Conservation (phyloP, 257 asterid genomes). For the Cinchona pubescens region DNA sequence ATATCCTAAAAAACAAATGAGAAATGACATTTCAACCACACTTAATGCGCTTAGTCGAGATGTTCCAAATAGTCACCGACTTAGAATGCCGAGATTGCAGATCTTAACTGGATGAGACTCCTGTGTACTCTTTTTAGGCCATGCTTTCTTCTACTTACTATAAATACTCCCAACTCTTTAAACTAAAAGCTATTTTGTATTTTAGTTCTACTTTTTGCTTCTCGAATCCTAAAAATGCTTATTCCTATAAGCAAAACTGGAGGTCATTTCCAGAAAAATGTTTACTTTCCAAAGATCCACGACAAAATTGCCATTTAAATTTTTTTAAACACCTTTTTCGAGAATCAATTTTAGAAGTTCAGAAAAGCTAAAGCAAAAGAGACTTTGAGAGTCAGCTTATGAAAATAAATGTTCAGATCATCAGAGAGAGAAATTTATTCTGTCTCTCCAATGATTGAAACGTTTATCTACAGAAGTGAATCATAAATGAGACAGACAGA, state of each 20-base stretch:
- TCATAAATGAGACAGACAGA: neutral
- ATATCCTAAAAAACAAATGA: neutral
- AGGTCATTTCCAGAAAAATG: neutral
- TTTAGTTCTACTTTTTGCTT: neutral
- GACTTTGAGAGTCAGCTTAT: neutral
- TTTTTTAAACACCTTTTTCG: neutral
- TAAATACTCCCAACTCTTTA: neutral
- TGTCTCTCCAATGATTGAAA: neutral
- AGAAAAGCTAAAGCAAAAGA: neutral
- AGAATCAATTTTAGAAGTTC: neutral
- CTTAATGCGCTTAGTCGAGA: neutral
- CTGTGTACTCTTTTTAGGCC: neutral
- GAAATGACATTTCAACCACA: neutral
- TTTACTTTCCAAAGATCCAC: neutral
- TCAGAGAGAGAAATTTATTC: neutral
- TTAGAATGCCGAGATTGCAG: neutral
- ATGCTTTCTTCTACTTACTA: neutral
- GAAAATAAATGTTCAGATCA: neutral
- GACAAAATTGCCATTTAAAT: neutral
- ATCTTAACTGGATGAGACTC: neutral
- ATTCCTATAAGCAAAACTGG: neutral
- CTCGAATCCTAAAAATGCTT: neutral
- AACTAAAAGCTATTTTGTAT: neutral
- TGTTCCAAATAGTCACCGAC: neutral
- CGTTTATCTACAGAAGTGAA: neutral